A percentile compares a stretch with the other conserved stretches of the same genome.
phyloP scores from a whole-genome alignment of 495 filamentous ascomycete species.

The Delitschia confertaspora region DNA sequence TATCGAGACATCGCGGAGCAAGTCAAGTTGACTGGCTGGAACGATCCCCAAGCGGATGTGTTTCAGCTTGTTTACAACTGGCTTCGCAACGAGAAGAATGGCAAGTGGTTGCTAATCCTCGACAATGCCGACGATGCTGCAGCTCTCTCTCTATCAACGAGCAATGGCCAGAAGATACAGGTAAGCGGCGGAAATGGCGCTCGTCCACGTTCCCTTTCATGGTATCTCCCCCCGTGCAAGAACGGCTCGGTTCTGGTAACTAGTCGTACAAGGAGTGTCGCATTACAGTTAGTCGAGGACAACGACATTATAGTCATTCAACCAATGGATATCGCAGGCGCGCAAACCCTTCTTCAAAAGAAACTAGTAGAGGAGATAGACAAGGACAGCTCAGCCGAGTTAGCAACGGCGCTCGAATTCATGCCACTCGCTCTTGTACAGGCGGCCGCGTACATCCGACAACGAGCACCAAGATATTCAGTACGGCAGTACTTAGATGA shows the following conservation, averaged over 20 bases:
- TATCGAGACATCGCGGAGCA: slow-evolving; percentile 22
- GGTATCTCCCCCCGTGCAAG: slow-evolving; percentile 9
- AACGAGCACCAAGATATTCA: slow-evolving; percentile 4
- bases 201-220: neutral
- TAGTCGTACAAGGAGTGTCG: slow-evolving; percentile 3
- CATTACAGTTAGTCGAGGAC: slow-evolving; percentile 31
- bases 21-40: slow-evolving; percentile 15
- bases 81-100: slow-evolving; percentile 33
- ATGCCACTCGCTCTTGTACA: slow-evolving; percentile 24
- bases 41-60: slow-evolving; percentile 32
- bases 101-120: slow-evolving; percentile 43
- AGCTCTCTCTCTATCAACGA: slow-evolving; percentile 31
- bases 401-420: slow-evolving; percentile 12
- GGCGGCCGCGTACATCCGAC: slow-evolving; percentile 20
- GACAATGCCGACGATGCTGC: slow-evolving; percentile 46
- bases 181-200: neutral
- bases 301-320: slow-evolving; percentile 36
- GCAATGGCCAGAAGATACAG: neutral
- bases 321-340: slow-evolving; percentile 31
- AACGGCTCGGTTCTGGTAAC: slow-evolving; percentile 14
- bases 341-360: slow-evolving; percentile 36
- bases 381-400: slow-evolving; percentile 3
- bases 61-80: slow-evolving; percentile 35
- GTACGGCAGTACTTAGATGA: slow-evolving; percentile 33
- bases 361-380: slow-evolving; percentile 32